phyloP scores from a whole-genome alignment of 2,329 filamentous ascomycete genomes.

The Shiraia bambusicola region DNA sequence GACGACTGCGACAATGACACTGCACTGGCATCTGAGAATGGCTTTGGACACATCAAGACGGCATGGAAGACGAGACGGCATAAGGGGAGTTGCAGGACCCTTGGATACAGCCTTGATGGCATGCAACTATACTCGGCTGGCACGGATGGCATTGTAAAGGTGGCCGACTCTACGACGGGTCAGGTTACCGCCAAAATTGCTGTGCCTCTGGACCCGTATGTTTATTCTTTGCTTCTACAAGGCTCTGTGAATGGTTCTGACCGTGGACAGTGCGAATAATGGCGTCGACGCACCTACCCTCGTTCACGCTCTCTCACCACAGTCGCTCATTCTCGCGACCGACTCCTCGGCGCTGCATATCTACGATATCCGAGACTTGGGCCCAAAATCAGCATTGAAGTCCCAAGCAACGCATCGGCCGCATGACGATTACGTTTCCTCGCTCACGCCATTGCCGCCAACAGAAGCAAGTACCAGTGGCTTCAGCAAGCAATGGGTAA shows the following conservation, averaged over 20 bases:
- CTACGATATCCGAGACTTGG: conserved; percentile 71
- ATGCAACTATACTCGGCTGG: conserved; percentile 63
- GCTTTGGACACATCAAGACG: conserved; percentile 75
- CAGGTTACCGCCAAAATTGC: conserved; percentile 78
- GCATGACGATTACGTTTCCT: conserved; percentile 91
- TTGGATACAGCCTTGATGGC: conserved; percentile 80
- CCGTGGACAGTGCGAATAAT: conserved; percentile 41
- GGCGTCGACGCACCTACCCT: conserved; percentile 73
- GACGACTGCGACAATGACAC: conserved; percentile 55
- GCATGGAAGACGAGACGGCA: conserved; percentile 86
- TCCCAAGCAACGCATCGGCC: conserved; percentile 78
- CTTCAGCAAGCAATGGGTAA: conserved; percentile 92
- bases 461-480: conserved; percentile 80
- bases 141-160: conserved; percentile 65
- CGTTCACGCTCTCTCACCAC: conserved; percentile 80
- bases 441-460: conserved; percentile 78
- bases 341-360: conserved; percentile 89
- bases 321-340: conserved; percentile 84
- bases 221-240: not conserved
- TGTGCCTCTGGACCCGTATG: conserved; percentile 59
- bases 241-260: conserved; percentile 10
- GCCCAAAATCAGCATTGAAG: conserved; percentile 53
- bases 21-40: conserved; percentile 55
- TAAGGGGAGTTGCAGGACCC: conserved; percentile 86
- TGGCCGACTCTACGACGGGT: conserved; percentile 59